Evolutionary conservation across 2,329 filamentous ascomycete genomes (phyloP).

Genomic region (Botrytis aclada): DNA sequence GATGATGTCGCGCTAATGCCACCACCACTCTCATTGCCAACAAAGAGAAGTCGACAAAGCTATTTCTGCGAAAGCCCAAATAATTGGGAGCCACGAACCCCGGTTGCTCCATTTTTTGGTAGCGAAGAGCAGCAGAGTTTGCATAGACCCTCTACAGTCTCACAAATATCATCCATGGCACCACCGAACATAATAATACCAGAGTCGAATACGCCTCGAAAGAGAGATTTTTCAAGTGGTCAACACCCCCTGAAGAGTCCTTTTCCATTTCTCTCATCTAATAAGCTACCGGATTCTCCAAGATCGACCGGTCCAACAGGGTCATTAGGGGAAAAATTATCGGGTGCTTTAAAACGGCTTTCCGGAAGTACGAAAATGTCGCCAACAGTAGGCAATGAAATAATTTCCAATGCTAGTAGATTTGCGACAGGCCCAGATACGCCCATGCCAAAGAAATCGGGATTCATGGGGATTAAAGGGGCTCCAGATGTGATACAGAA

Average conservation of each 20-base stretch:
- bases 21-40: constrained; percentile 3
- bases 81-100: background rate
- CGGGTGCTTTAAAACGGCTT: constrained; percentile 23
- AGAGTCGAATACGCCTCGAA: background rate
- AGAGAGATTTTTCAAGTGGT: constrained; percentile 20
- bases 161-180: background rate
- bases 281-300: constrained; percentile 12
- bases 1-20: constrained; percentile 7
- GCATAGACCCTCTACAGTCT: background rate
- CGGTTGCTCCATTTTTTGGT: background rate
- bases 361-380: constrained; percentile 11
- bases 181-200: background rate
- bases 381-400: background rate
- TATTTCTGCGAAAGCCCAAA: constrained; percentile 9
- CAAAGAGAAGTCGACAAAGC: constrained; percentile 3
- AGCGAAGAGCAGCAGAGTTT: background rate
- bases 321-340: constrained; percentile 18
- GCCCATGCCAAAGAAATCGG: constrained; percentile 22
- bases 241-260: constrained; percentile 28
- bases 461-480: constrained; percentile 22
- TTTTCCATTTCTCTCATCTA: constrained; percentile 22
- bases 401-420: constrained; percentile 22
- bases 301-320: background rate
- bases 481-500: constrained; percentile 22
- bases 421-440: constrained; percentile 26